phyloP scores from a whole-genome alignment of 768 basidiomycete species.

The Tremella yokohamensis region DNA sequence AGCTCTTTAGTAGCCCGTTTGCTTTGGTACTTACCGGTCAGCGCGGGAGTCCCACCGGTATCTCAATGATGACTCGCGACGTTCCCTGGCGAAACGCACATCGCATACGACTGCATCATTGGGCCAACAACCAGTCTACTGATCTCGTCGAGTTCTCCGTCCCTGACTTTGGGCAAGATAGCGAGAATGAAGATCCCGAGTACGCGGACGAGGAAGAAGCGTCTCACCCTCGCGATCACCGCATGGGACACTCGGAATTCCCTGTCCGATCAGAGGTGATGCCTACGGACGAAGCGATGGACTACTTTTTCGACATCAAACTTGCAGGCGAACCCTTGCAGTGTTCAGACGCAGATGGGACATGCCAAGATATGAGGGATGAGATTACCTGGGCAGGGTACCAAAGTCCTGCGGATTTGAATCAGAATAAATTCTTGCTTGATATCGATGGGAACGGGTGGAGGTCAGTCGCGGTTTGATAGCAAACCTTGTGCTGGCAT shows the following conservation, averaged over 20 bases:
- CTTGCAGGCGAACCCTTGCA: constrained; percentile 47
- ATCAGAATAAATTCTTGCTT: constrained; percentile 52
- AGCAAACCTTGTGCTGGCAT: neutral
- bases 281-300: constrained; percentile 21
- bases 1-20: neutral
- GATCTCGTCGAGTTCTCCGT: constrained; percentile 26
- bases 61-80: constrained; percentile 46
- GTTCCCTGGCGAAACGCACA: constrained; percentile 44
- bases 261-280: constrained; percentile 15
- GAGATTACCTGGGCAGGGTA: constrained; percentile 45
- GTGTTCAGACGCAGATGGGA: constrained; percentile 48
- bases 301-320: constrained; percentile 46
- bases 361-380: constrained; percentile 43
- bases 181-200: constrained; percentile 7
- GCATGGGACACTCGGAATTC: constrained; percentile 18
- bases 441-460: constrained; percentile 48
- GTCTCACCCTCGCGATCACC: neutral
- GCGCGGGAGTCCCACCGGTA: constrained; percentile 49
- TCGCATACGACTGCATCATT: constrained; percentile 46
- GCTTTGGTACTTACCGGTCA: constrained; percentile 1
- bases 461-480: constrained; percentile 29
- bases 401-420: constrained; percentile 43
- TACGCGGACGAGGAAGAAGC: constrained; percentile 9
- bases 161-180: constrained; percentile 36
- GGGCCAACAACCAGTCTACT: constrained; percentile 37